A percentile compares a stretch with the other conserved stretches of the same genome.
Evolutionary conservation across 805 yeast genomes (phyloP).

Genomic region (Dipodascopsis uninucleata): DNA sequence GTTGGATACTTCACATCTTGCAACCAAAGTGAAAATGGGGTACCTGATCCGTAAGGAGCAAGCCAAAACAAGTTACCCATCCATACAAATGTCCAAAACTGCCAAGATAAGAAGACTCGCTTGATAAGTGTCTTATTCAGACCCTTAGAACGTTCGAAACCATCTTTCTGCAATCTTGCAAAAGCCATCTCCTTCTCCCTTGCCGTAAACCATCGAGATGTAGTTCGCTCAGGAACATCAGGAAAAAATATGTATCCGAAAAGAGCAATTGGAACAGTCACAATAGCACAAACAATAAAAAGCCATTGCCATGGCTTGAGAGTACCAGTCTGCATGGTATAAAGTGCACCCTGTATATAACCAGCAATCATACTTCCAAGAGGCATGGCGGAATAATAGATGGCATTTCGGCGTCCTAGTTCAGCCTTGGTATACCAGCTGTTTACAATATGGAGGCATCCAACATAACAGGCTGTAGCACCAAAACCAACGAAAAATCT

Average conservation of each 20-base stretch:
- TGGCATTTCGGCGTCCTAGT: conserved; percentile 56
- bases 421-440: conserved; percentile 55
- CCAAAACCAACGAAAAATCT: conserved; percentile 67
- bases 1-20: conserved; percentile 41
- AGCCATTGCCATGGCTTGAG: conserved; percentile 70
- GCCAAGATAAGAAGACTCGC: conserved; percentile 53
- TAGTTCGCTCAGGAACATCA: conserved; percentile 60
- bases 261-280: conserved; percentile 56
- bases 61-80: conserved; percentile 36
- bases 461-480: conserved; percentile 68
- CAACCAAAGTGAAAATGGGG: conserved; percentile 62
- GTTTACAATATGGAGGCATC: conserved; percentile 29
- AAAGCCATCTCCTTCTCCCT: conserved; percentile 56
- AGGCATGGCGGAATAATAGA: conserved; percentile 59
- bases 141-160: conserved; percentile 32
- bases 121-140: conserved; percentile 39
- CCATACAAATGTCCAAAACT: conserved; percentile 37
- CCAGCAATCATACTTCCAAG: conserved; percentile 63
- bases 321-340: conserved; percentile 45
- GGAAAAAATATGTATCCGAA: conserved; percentile 56
- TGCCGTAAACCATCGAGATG: conserved; percentile 51
- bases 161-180: conserved; percentile 40
- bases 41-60: conserved; percentile 44
- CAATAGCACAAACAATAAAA: conserved; percentile 62
- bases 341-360: conserved; percentile 56